Evolutionary conservation across 768 basidiomycete genomes (phyloP), one percentile per base, ranked within the genome.

Genomic region (Suillus cothurnatus): DNA sequence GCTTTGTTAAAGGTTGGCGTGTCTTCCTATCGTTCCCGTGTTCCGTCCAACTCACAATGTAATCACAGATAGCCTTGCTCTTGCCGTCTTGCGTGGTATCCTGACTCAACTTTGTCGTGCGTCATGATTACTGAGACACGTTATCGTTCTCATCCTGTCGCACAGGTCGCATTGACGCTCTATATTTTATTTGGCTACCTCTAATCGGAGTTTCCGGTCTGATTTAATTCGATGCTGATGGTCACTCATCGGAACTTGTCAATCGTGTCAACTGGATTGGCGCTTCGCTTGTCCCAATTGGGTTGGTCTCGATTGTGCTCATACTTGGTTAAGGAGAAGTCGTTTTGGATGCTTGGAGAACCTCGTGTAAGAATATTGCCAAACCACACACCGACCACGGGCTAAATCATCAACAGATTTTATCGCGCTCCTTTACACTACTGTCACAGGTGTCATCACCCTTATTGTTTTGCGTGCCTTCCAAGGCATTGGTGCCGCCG

Each of bases 401-500:
- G 74, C 66, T 45, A 50, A 61, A 61, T 49, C 6, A 45, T 68
- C 36, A 0, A 23, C 53, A 84, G 92, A 94, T 73, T 92, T 94
- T 68, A 88, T 94, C 60, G 86, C 81, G 2, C 81, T 90, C 7
- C 80, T 94, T 34, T n/a, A n/a, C n/a, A n/a, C n/a, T n/a, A n/a
- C n/a, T n/a, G n/a, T n/a, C n/a, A n/a, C n/a, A n/a, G n/a, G n/a
- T n/a, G n/a, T n/a, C n/a, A n/a, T n/a, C n/a, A n/a, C n/a, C n/a
- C n/a, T n/a, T n/a, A n/a, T n/a, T n/a, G n/a, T n/a, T n/a, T n/a
- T n/a, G n/a, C n/a, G n/a, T n/a, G n/a, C n/a, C 0, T 74, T 94
- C 19, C 91, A 94, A 68, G 95, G 95, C 4, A 78, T 91, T n/a
- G 95, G 93, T 1, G 84, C 84, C 0, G 92, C 93, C 0, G 93